Base-by-base conservation (phyloP, 805 yeast species). In the Candida michaelii region DNA sequence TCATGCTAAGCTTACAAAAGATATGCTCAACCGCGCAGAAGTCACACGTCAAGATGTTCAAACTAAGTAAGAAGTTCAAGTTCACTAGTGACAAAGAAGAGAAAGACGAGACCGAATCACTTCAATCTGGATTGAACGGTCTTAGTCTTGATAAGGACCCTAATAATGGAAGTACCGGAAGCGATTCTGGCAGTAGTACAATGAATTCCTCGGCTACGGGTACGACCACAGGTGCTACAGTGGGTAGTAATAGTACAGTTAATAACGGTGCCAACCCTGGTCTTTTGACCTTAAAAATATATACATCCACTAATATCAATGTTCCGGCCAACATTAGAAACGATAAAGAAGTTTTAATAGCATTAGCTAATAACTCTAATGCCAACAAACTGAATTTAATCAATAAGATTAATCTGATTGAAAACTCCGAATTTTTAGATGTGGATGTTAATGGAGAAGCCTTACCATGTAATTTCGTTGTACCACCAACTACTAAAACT, bases 241-340 rank as follows among this genome's bases (percentile, higher is more conserved):
- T 13, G 8, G 18, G 25, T 23, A 40, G 27, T 39, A 34, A 36
- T 10, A 31, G n/a, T 25, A 13, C 32, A n/a, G 19, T 10, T 11
- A 25, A 14, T 36, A 34, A 35, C 6, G 19, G 15, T 15, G 24
- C 32, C 36, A 51, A 47, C 24, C 89, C 91, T 0, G 96, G 96
- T 2, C 69, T 86, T 21, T 72, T 89, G 51, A 85, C 90, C 0
- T 83, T 89, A 19, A 85, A 86, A 56, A 76, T 89, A 9, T 86
- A 86, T 56, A 77, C 79, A 30, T 86, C 90, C 27, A 74, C 76
- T 45, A 78, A 80, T 39, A 74, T 89, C 49, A 71, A 71, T 36
- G 72, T 89, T 38, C 96, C 97, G 4, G 79, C 85, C 36, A 79
- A 80, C 19, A 70, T 85, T 44, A 80, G 79, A 44, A 79, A 83